phyloP scores from a whole-genome alignment of 495 filamentous ascomycete species.

The Tuber calosporum region DNA sequence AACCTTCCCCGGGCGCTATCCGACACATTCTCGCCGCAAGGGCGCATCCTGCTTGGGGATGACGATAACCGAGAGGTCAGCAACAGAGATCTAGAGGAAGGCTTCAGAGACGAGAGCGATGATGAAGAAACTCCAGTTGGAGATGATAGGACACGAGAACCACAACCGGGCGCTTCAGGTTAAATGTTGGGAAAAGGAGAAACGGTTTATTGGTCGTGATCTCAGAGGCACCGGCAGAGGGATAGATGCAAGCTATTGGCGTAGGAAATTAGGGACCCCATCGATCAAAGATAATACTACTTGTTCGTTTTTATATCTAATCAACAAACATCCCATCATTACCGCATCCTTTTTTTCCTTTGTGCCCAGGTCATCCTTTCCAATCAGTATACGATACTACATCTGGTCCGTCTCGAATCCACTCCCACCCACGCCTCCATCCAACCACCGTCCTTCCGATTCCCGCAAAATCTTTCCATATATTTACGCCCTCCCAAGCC shows the following conservation, averaged over 20 bases:
- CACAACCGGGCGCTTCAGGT: background rate
- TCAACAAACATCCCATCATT: background rate
- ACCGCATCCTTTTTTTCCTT: background rate
- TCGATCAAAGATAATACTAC: constrained; percentile 8
- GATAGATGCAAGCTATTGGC: background rate
- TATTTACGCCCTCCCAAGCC: constrained; percentile 16
- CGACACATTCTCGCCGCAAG: constrained; percentile 25
- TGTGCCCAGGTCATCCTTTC: constrained; percentile 8
- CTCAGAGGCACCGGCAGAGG: background rate
- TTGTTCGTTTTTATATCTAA: constrained; percentile 18
- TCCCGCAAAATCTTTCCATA: constrained; percentile 41
- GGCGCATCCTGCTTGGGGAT: constrained; percentile 19
- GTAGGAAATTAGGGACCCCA: constrained; percentile 14
- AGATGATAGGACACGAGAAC: constrained; percentile 28
- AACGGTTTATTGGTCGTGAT: constrained; percentile 5
- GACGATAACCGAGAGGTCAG: constrained; percentile 16
- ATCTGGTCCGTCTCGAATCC: constrained; percentile 30
- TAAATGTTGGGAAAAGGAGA: constrained; percentile 3
- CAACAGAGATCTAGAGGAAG: constrained; percentile 55
- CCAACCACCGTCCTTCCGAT: constrained; percentile 35
- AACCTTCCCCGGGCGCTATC: constrained; percentile 34
- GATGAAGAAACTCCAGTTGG: constrained; percentile 43
- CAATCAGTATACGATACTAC: constrained; percentile 2
- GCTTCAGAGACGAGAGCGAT: constrained; percentile 76
- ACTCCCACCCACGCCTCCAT: constrained; percentile 31